Evolutionary conservation across 345 rosid species (phyloP), one percentile per base, ranked within the genome.

Genomic region (Lepidium sativum): DNA sequence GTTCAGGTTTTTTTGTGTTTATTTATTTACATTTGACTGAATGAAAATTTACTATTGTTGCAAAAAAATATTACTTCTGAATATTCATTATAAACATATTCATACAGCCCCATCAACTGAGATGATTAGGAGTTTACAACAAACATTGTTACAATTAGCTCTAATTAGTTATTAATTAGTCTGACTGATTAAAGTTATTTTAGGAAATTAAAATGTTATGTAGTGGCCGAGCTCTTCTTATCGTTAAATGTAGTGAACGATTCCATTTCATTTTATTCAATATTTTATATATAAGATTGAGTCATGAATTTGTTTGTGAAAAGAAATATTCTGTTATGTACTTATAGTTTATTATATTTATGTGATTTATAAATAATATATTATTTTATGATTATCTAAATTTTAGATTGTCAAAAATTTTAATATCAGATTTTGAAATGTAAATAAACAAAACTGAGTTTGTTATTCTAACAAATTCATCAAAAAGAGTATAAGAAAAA

Each of bases 401-500:
- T 3, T 44, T 17, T 61, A 54, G 27, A 54, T 33, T 10, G 3
- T 49, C 15, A 1, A 13, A 13, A 32, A 0, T 10, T 12, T 33
- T 54, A 21, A 21, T 1, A 21, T 4, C 25, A 21, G 25, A 25
- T 25, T 16, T 40, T 13, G 10, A 18, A 31, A n/a, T 33, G 8
- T 23, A 11, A 56, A 54, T 35, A 34, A 35, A 27, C 14, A 47
- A 38, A 37, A 37, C 5, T 13, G 9, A 13, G 34, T 68, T 29
- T 21, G 12, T 40, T 50, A 20, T 60, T 42, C 38, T 52, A 61
- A 61, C 68, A 52, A 54, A 61, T 44, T 40, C 62, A 62, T 29
- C 14, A 38, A 60, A 25, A 43, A 29, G 14, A 61, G 35, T 27
- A 42, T 27, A 62, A 53, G 60, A 69, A 60, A 50, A 23, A 54